Percentiles rank a stretch among this genome's conserved stretches.
These are phyloP conservation scores for Salvia sclarea DNA, from an alignment of 305 asterid species.

Conservation along the genomic window DNA sequence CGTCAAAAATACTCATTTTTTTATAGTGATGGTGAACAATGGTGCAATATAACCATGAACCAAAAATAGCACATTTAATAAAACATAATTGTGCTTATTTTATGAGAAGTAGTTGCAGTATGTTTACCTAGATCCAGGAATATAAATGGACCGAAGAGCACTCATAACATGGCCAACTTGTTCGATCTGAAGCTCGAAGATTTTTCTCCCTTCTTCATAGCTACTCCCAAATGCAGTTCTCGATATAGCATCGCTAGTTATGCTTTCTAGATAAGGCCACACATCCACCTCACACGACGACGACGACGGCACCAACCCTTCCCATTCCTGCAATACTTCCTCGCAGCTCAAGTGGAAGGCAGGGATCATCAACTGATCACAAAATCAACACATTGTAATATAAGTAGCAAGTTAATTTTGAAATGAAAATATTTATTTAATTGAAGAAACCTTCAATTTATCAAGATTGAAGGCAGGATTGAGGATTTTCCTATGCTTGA, in stretches of 20 bases:
- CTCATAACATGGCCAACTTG: constrained; percentile 29
- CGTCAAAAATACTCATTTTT: no score
- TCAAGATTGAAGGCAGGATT: constrained; percentile 58
- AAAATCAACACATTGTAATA: no score
- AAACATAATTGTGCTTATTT: no score
- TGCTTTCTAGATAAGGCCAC: constrained; percentile 45
- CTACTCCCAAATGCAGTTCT: constrained; percentile 66
- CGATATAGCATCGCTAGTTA: constrained; percentile 59
- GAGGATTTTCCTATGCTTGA: constrained; percentile 30
- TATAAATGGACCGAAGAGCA: constrained; percentile 8
- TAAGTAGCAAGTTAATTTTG: no score
- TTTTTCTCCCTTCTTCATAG: constrained; percentile 52
- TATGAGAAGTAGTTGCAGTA: no score
- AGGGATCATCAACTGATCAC: constrained; percentile 17
- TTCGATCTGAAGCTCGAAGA: constrained; percentile 54
- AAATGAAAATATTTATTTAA: no score
- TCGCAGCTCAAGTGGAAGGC: constrained; percentile 10
- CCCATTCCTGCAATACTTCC: constrained; percentile 46
- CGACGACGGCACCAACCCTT: no score
- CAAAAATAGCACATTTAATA: no score
- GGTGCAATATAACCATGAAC: no score
- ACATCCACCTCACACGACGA: constrained; percentile 54
- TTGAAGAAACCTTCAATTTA: constrained; percentile 52
- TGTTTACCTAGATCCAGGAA: constrained; percentile 50
- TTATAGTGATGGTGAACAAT: no score